These are phyloP conservation scores for Antarctomyces pellizariae DNA, from an alignment of 495 filamentous ascomycete species.

Conservation along the genomic window DNA sequence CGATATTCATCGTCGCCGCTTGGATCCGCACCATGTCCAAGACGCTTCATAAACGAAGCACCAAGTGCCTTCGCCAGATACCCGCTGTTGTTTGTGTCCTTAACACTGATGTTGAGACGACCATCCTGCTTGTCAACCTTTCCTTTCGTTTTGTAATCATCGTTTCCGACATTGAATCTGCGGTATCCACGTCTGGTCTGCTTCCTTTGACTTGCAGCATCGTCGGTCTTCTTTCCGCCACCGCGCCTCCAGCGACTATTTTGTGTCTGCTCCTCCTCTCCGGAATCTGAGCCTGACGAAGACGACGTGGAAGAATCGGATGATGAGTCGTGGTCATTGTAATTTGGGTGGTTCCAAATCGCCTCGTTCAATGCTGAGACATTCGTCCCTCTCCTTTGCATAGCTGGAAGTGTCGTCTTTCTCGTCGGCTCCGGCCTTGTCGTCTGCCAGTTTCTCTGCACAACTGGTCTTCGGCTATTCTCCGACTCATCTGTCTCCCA, in stretches of 20 bases:
- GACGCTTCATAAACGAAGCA: conserved; percentile 22
- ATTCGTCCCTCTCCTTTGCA: conserved; percentile 7
- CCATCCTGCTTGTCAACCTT: conserved; percentile 44
- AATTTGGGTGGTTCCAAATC: conserved; percentile 3
- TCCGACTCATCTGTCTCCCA: too few relatives aligned
- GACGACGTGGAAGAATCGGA: conserved; percentile 3
- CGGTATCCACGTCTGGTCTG: conserved; percentile 9
- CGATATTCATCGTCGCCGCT: not conserved
- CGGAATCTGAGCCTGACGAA: not conserved
- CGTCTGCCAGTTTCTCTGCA: too few relatives aligned
- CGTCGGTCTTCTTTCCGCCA: not conserved
- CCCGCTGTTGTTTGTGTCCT: conserved; percentile 37
- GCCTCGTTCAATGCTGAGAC: conserved; percentile 6
- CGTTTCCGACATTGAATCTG: conserved; percentile 32
- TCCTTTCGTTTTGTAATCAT: conserved; percentile 39
- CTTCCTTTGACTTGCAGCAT: not conserved
- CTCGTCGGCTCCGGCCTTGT: too few relatives aligned
- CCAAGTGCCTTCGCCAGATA: conserved; percentile 50
- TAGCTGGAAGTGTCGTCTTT: too few relatives aligned
- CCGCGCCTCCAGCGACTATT: not conserved
- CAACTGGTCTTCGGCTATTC: too few relatives aligned
- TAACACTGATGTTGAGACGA: conserved; percentile 42
- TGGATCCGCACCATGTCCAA: conserved; percentile 8
- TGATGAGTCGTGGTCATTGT: conserved; percentile 2
- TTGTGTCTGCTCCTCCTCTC: conserved; percentile 1